Evolutionary conservation across 768 basidiomycete genomes (phyloP).

Genomic region (Rhodotorula graminis): DNA sequence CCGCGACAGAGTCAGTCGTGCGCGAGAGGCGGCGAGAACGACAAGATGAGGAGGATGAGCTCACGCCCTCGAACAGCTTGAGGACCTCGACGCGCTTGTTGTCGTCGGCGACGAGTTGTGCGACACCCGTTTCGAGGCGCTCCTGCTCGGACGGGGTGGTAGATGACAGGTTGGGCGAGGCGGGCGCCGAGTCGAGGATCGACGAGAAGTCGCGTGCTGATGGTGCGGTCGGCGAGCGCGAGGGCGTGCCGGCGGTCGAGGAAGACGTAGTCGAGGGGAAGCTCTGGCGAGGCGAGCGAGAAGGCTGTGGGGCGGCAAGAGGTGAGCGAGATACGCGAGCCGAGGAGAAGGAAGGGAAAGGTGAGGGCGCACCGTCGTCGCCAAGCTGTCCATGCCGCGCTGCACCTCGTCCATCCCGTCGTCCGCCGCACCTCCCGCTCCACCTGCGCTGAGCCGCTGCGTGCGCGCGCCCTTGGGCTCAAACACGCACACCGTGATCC

Average conservation of each 20-base stretch:
- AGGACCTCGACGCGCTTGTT: slow-evolving; percentile 62
- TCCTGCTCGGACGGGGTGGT: slow-evolving; percentile 58
- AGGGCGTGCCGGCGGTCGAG: not conserved
- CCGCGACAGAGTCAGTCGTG: not conserved
- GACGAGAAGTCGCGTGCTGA: not conserved
- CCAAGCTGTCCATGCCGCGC: not conserved
- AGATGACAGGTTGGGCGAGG: not conserved
- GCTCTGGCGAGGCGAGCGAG: not conserved
- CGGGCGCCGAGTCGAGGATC: not conserved
- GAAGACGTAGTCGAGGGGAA: not conserved
- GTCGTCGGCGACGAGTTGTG: slow-evolving; percentile 52
- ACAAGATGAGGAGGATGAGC: not conserved
- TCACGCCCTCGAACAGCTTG: slow-evolving; percentile 58
- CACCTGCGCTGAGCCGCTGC: slow-evolving; percentile 63
- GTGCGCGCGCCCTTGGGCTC: slow-evolving; percentile 88
- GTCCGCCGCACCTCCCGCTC: not conserved
- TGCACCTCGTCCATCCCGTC: not conserved
- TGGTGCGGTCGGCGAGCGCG: not conserved
- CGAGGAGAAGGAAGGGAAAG: not conserved
- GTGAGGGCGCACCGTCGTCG: not conserved
- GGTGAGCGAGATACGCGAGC: not conserved
- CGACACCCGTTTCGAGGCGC: slow-evolving; percentile 64
- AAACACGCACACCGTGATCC: slow-evolving; percentile 78
- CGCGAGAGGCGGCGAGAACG: too few relatives aligned
- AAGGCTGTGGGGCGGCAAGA: not conserved